Percentiles rank a stretch among this genome's conserved stretches.
Conservation (phyloP, 2,329 filamentous ascomycete genomes). For the Fusarium virguliforme region DNA sequence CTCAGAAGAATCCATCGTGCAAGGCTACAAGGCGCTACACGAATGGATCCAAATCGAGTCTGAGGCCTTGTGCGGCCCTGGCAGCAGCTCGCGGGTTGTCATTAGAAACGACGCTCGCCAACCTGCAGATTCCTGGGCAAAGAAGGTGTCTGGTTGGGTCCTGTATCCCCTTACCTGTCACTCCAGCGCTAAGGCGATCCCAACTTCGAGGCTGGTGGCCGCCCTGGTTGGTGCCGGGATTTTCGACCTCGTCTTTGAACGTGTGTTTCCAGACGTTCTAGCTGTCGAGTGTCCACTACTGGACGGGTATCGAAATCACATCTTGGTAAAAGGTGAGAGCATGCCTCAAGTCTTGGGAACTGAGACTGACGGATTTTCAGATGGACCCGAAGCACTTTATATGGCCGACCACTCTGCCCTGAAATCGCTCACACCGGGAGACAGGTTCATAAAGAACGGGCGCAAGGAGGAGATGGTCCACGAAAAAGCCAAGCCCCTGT, state of each 20-base stretch:
- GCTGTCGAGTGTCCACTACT: background rate
- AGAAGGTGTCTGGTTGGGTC: background rate
- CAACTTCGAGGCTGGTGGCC: background rate
- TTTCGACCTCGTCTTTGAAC: conserved; percentile 12
- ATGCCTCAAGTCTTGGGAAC: fast-evolving
- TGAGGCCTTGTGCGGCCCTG: background rate
- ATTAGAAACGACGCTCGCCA: background rate
- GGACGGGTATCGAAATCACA: background rate
- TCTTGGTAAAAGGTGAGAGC: background rate
- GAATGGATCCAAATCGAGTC: background rate
- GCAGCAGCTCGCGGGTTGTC: background rate
- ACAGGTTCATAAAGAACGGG: background rate
- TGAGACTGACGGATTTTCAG: background rate
- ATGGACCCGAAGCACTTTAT: background rate
- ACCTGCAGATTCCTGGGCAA: background rate
- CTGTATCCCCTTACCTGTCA: background rate
- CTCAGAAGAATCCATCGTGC: background rate
- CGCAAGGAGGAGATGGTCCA: background rate
- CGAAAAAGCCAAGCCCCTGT: background rate
- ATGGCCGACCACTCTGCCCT: background rate
- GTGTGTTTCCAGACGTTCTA: background rate
- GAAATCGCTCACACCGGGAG: background rate
- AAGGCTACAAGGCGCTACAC: background rate
- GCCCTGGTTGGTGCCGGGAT: conserved; percentile 5
- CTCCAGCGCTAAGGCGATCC: background rate